phyloP scores from a whole-genome alignment of 208 protist genomes.

The Leishmania tarentolae region DNA sequence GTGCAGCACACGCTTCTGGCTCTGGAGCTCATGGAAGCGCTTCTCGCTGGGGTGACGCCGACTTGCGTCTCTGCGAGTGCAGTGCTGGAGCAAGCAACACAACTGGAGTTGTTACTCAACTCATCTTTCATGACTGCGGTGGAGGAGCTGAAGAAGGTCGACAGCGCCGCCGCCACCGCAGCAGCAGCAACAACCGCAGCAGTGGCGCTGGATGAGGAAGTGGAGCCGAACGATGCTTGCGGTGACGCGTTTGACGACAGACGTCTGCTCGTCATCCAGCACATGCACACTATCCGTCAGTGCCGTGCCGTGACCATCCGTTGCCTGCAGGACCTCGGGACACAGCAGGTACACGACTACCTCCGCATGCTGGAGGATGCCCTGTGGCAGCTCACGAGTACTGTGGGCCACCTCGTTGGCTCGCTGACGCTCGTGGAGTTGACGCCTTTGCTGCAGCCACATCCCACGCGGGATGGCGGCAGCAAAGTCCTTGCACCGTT shows the following conservation, averaged over 20 bases:
- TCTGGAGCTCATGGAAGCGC: constrained; percentile 61
- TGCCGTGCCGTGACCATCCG: constrained; percentile 54
- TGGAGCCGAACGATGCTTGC: background rate
- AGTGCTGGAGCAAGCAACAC: constrained; percentile 72
- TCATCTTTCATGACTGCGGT: constrained; percentile 36
- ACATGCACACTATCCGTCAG: constrained; percentile 63
- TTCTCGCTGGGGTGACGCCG: constrained; percentile 61
- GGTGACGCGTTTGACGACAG: background rate
- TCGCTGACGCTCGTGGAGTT: constrained; percentile 22
- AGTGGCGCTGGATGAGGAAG: background rate
- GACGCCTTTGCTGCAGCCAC: constrained; percentile 9
- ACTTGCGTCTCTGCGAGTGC: constrained; percentile 68
- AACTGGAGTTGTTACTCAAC: constrained; percentile 81
- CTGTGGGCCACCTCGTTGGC: constrained; percentile 59
- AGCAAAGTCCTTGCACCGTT: constrained; percentile 14
- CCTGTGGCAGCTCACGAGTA: constrained; percentile 71
- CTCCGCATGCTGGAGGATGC: constrained; percentile 78
- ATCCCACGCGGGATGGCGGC: background rate
- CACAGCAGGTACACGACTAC: constrained; percentile 71
- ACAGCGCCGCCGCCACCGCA: too few relatives aligned
- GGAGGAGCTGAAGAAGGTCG: background rate
- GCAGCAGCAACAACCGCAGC: too few relatives aligned
- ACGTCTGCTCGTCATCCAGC: constrained; percentile 10
- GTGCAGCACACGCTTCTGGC: constrained; percentile 49
- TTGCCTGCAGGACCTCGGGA: constrained; percentile 80